Evolutionary conservation across 495 filamentous ascomycete species (phyloP), one percentile per base, ranked within the genome.

Genomic region (Tetracladium setigerum): DNA sequence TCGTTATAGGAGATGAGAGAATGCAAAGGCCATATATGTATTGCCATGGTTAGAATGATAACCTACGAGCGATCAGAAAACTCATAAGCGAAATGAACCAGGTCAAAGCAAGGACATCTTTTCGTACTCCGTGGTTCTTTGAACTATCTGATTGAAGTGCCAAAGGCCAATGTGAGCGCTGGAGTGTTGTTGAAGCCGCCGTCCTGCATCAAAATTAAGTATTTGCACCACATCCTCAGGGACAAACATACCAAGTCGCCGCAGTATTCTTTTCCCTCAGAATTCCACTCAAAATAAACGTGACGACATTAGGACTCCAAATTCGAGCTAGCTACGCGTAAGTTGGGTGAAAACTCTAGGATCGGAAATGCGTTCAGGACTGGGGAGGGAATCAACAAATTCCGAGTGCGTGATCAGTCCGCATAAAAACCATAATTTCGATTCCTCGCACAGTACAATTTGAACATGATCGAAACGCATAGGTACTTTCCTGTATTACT

Each of bases 81-180:
- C 19, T 15, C 3, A 27, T 39, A 5, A 38, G 33, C 2, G 33
- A n/a, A 2, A 52, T 37, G 30, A 38, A 17, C 9, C 34, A 30
- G 2, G 38, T 42, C 5, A 47, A 11, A 17, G 41, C 0, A 24
- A 22, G 12, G 14, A 52, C 30, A 15, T 41, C 33, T 24, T 27
- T 35, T 16, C 49, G 34, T 7, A 52, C 49, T 1, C 49, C 42
- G 18, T 27, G 44, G 9, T 13, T 43, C 31, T 42, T 30, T 5
- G 24, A n/a, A 42, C 17, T 41, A 38, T 52, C 49, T 14, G 49
- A 41, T 6, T 30, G 49, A 19, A 52, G 49, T n/a, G 42, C n/a
- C 6, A 17, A 8, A 3, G 49, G 43, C 49, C 49, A 52, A 17
- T 41, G 38, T 8, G 49, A 52, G 3, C 16, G 19, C 12, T 52